Evolutionary conservation across 2,329 filamentous ascomycete genomes (phyloP), one percentile per base, ranked within the genome.

Genomic region (Emericellopsis cladophorae): DNA sequence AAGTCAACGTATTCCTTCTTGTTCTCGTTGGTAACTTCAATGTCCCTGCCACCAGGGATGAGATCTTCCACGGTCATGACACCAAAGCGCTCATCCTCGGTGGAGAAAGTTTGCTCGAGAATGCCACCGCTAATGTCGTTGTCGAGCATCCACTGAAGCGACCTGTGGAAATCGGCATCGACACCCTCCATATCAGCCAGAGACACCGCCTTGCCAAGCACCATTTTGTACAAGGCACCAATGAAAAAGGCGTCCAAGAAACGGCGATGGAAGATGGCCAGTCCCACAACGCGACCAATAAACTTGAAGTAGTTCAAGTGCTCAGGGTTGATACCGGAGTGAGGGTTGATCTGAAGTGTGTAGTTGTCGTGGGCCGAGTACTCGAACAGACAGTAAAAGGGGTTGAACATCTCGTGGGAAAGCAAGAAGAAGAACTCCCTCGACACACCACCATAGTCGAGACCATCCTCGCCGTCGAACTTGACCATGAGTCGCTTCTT

Each of bases 241-340:
- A 98, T 96, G 64, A 98, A 98, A 72, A 98, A 98, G 29, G 92
- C 93, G 59, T 98, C 92, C 48, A 98, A 68, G 74, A 98, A 98
- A 39, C 92, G 81, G 44, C 92, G 78, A 64, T 98, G 92, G 79
- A 98, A 98, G 55, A 98, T 98, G 45, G 92, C 90, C 51, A 98
- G 65, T 45, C 92, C 92, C 44, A 98, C 92, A 23, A 98, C 92
- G 45, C 92, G 86, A 38, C 92, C 92, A 55, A 98, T 98, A 58
- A 98, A 98, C 64, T 95, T 96, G 79, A 98, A 98, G 68, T 96
- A 98, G 61, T 95, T 96, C 54, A 98, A 70, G 76, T 98, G 92
- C 65, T 98, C 92, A 1, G 92, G 92, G 64, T 98, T 98, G 65
- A 98, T 96, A 48, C 92, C 92, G 16, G 92, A 98, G 63, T 98